Conservation (phyloP, 208 protist species). For the Trypanosoma grayi region DNA sequence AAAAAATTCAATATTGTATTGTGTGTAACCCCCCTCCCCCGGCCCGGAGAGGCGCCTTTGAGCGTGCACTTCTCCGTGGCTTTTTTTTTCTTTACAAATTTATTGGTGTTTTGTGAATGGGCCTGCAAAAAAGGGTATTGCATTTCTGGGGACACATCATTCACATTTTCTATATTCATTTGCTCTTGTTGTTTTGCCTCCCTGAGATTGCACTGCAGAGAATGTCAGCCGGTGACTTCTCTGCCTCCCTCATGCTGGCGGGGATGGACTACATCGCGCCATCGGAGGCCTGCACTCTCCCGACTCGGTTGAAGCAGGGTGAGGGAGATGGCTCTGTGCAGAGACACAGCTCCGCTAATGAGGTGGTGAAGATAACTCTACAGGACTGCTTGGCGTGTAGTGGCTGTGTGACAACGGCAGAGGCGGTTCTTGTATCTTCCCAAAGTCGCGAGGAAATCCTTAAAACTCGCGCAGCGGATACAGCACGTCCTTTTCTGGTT, state of each 20-base stretch:
- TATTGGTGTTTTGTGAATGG: neutral
- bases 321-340: neutral
- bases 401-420: conserved; percentile 98
- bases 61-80: neutral
- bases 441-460: conserved; percentile 58
- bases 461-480: conserved; percentile 7
- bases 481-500: conserved; percentile 64
- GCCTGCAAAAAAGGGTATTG: too few relatives aligned
- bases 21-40: too few relatives aligned
- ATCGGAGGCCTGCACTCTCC: conserved; percentile 63
- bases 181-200: neutral
- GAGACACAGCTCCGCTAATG: conserved; percentile 12
- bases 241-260: conserved; percentile 70
- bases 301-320: conserved; percentile 15
- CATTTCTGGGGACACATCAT: too few relatives aligned
- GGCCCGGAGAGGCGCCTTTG: too few relatives aligned
- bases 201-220: neutral
- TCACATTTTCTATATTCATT: neutral
- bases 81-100: neutral
- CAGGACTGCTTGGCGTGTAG: conserved; percentile 90
- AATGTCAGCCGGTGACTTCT: conserved; percentile 30
- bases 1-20: too few relatives aligned
- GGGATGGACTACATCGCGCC: conserved; percentile 88
- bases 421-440: conserved; percentile 93
- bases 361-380: conserved; percentile 75